phyloP scores from a whole-genome alignment of 257 asterid genomes.

The Solanum paucissectum region DNA sequence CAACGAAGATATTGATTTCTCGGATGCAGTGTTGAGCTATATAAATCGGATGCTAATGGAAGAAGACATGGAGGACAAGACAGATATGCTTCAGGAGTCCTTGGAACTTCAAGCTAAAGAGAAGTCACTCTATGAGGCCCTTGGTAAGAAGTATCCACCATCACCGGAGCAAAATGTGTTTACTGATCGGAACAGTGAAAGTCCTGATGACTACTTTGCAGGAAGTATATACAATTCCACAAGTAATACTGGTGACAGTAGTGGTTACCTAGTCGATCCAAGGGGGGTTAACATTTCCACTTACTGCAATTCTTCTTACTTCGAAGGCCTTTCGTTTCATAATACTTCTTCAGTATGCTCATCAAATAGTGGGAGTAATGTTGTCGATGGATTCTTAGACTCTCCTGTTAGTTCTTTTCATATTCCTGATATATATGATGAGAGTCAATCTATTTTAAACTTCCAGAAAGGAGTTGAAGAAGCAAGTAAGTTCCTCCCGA shows the following conservation, averaged over 20 bases:
- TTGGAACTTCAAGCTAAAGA: constrained; percentile 40
- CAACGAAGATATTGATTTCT: constrained; percentile 27
- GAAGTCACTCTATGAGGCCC: constrained; percentile 35
- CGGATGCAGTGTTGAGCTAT: constrained; percentile 34
- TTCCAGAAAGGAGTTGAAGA: constrained; percentile 49
- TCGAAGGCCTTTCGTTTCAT: background rate
- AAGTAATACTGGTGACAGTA: constrained; percentile 2
- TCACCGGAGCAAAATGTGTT: constrained; percentile 2
- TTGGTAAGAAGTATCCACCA: constrained; percentile 37
- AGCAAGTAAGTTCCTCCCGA: constrained; percentile 44
- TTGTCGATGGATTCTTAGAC: constrained; percentile 29
- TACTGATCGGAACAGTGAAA: constrained; percentile 1
- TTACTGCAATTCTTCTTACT: constrained; percentile 6
- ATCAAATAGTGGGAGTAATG: constrained; percentile 23
- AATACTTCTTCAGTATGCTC: constrained; percentile 13
- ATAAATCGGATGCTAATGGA: constrained; percentile 34
- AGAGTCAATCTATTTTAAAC: constrained; percentile 30
- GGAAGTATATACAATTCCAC: background rate
- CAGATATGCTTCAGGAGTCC: constrained; percentile 39
- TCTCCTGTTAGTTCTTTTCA: constrained; percentile 41
- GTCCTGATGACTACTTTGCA: background rate
- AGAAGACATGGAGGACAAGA: constrained; percentile 47
- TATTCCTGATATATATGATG: constrained; percentile 20
- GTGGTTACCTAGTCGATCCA: constrained; percentile 14
- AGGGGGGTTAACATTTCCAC: constrained; percentile 14